Conservation (phyloP, 2,329 filamentous ascomycete species). For the Arthrobotrys sphaeroides region DNA sequence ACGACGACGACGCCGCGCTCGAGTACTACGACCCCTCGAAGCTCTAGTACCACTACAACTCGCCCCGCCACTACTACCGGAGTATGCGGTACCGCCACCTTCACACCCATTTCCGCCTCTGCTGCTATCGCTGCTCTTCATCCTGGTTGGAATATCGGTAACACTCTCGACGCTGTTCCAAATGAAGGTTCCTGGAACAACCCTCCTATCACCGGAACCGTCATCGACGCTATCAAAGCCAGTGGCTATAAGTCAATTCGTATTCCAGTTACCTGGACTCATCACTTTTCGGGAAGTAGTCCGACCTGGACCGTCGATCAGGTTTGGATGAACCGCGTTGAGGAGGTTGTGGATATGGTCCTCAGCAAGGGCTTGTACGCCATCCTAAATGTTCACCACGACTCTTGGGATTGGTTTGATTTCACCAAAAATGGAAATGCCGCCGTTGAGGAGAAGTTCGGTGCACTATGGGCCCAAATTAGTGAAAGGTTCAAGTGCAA, state of each 20-base stretch:
- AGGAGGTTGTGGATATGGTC: slow-evolving; percentile 69
- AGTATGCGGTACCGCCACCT: slow-evolving; percentile 32
- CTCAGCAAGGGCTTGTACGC: slow-evolving; percentile 66
- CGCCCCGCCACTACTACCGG: slow-evolving; percentile 15
- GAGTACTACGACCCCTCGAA: neutral
- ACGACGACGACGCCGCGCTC: neutral
- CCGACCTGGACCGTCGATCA: slow-evolving; percentile 68
- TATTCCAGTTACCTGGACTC: slow-evolving; percentile 70
- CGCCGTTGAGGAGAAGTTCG: slow-evolving; percentile 68
- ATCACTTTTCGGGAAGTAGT: slow-evolving; percentile 66
- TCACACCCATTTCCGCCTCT: slow-evolving; percentile 54
- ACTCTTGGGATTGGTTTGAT: slow-evolving; percentile 71
- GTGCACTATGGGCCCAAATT: slow-evolving; percentile 67
- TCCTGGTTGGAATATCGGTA: slow-evolving; percentile 71
- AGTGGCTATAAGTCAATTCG: slow-evolving; percentile 69
- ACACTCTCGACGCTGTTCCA: slow-evolving; percentile 69
- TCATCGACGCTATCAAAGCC: slow-evolving; percentile 66
- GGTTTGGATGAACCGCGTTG: slow-evolving; percentile 69
- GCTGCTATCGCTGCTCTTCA: slow-evolving; percentile 63
- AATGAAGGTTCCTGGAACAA: slow-evolving; percentile 71
- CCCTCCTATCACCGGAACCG: slow-evolving; percentile 64
- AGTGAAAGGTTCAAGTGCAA: slow-evolving; percentile 64
- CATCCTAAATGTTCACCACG: slow-evolving; percentile 70
- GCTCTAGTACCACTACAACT: slow-evolving; percentile 1
- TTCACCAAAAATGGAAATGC: slow-evolving; percentile 60